phyloP scores from a whole-genome alignment of 169 alveolate genomes.

The Eimeria tenella region DNA sequence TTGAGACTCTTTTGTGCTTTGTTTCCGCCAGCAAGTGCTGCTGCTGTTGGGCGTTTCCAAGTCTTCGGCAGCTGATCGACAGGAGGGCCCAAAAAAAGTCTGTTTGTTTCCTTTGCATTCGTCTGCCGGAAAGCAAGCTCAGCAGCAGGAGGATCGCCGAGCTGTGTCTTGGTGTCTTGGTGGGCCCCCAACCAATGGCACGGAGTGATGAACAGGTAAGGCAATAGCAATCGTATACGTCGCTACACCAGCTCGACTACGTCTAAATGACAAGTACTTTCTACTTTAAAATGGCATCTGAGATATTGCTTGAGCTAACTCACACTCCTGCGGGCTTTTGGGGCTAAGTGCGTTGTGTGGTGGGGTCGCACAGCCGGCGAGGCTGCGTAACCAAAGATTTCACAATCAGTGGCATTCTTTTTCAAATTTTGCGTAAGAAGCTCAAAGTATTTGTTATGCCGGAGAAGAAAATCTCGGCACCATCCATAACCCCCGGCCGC shows the following conservation, averaged over 20 bases:
- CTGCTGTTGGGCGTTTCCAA: no score
- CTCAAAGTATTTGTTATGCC: no score
- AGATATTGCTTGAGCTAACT: neutral
- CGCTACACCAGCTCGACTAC: no score
- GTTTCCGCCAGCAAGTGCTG: neutral
- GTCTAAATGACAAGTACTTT: neutral
- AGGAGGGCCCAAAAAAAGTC: neutral
- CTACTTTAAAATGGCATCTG: constrained; percentile 51
- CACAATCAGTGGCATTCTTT: no score
- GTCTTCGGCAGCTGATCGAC: no score
- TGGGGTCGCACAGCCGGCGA: constrained; percentile 30
- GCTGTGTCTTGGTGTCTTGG: neutral
- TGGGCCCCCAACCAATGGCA: constrained; percentile 3
- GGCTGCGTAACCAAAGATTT: neutral
- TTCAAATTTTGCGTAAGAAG: no score
- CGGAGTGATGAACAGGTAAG: neutral
- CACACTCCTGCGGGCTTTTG: neutral
- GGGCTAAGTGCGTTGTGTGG: constrained; percentile 62
- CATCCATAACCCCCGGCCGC: no score
- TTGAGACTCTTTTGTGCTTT: neutral
- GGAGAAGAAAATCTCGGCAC: no score
- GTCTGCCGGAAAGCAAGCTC: neutral
- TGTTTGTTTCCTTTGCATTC: neutral
- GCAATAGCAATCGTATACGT: no score
- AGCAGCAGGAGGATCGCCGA: neutral